Evolutionary conservation across 306 rosid species (phyloP).

Genomic region (Acacia confusa): DNA sequence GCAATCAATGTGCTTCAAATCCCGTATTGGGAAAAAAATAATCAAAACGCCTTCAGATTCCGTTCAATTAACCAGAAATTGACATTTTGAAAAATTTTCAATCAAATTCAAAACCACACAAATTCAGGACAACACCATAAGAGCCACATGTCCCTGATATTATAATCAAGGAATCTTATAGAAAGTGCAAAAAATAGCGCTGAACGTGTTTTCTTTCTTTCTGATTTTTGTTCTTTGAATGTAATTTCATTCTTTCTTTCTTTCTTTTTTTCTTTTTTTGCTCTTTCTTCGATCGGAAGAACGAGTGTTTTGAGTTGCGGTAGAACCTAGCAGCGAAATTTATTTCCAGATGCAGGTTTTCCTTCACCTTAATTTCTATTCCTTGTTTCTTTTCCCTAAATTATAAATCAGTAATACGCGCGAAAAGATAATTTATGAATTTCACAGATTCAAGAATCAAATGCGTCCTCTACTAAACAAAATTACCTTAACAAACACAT

Average conservation of each 20-base stretch:
- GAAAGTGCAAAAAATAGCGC: neutral
- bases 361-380: neutral
- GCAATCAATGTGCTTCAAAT: neutral
- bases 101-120: neutral
- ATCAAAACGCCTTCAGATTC: neutral
- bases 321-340: neutral
- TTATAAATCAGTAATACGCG: neutral
- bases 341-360: neutral
- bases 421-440: neutral
- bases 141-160: constrained; percentile 4
- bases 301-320: too few relatives aligned
- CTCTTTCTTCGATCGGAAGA: neutral
- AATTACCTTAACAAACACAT: neutral
- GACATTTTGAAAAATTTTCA: neutral
- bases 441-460: neutral
- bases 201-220: neutral
- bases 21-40: neutral
- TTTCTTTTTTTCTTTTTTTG: too few relatives aligned
- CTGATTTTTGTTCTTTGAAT: neutral
- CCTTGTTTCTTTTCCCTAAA: neutral
- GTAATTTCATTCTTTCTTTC: neutral
- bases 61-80: neutral
- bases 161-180: neutral
- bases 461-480: neutral
- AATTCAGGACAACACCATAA: neutral